Conservation (phyloP, 2,329 filamentous ascomycete species). For the Bretziella fagacearum region DNA sequence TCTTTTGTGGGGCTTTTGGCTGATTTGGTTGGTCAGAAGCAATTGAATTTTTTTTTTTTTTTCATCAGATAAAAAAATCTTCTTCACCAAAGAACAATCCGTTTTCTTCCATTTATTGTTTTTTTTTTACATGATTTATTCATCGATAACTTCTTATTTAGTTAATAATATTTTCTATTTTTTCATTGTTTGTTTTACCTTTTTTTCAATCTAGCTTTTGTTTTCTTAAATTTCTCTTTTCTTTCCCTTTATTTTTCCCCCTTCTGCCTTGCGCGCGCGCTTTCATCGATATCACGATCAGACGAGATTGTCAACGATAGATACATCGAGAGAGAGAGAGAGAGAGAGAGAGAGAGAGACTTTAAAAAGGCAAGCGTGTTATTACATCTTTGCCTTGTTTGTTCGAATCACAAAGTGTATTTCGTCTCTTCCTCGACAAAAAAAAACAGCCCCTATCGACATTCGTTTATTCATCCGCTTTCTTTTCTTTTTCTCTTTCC, state of each 20-base stretch:
- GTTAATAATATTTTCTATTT: background rate
- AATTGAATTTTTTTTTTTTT: constrained; percentile 4
- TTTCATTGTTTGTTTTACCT: background rate
- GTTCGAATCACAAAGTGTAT: too few species aligned
- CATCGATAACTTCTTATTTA: background rate
- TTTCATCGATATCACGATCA: too few species aligned
- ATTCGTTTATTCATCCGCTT: background rate
- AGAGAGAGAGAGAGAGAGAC: too few species aligned
- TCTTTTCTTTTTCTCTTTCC: background rate
- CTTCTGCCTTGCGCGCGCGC: background rate
- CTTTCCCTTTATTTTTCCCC: background rate
- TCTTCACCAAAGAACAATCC: too few species aligned
- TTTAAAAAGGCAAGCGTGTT: too few species aligned
- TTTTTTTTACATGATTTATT: background rate
- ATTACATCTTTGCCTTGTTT: too few species aligned
- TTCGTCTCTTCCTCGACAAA: too few species aligned
- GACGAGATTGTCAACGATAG: too few species aligned
- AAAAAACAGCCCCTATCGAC: too few species aligned
- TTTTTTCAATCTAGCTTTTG: too few species aligned
- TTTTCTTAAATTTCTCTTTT: background rate
- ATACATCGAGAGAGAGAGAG: too few species aligned
- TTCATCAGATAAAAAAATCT: background rate
- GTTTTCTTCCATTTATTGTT: too few species aligned
- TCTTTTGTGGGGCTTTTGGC: constrained; percentile 8
- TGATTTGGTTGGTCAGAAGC: background rate